Percentiles rank a stretch among this genome's conserved stretches.
These are phyloP conservation scores for Solanum rostratum DNA, from an alignment of 257 asterid species.

Conservation along the genomic window DNA sequence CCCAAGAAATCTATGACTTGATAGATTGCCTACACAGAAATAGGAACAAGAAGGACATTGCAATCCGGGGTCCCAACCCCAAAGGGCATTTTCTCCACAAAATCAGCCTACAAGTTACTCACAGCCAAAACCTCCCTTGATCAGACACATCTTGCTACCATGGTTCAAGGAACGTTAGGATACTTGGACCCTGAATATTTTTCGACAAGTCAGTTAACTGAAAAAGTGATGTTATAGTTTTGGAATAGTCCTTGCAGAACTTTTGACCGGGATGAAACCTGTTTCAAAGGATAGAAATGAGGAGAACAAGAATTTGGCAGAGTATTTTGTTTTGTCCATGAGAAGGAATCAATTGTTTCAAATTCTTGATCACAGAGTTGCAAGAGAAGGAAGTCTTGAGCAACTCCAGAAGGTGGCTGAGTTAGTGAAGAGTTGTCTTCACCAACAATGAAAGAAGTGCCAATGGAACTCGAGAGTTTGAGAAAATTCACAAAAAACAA, in stretches of 20 bases:
- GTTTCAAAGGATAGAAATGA: conserved; percentile 1
- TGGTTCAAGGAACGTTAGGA: too few species aligned
- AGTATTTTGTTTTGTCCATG: conserved; percentile 18
- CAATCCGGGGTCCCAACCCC: too few species aligned
- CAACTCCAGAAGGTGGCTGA: conserved; percentile 21
- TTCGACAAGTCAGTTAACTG: conserved; percentile 31
- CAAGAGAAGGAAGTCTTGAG: conserved; percentile 32
- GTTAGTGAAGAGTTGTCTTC: conserved; percentile 40
- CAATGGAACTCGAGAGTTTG: conserved; percentile 31
- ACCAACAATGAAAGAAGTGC: conserved; percentile 50
- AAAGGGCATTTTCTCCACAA: too few species aligned
- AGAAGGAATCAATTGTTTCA: conserved; percentile 18
- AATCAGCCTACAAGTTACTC: too few species aligned
- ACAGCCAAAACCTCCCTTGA: too few species aligned
- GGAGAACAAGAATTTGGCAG: conserved; percentile 22
- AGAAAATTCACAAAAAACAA: conserved; percentile 3
- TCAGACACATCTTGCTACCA: too few species aligned
- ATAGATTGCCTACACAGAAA: too few species aligned
- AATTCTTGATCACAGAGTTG: conserved; percentile 25
- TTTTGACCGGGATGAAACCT: conserved; percentile 41
- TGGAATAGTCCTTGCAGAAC: conserved; percentile 46
- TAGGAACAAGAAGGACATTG: too few species aligned
- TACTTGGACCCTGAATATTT: conserved; percentile 59
- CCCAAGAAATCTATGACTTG: too few species aligned
- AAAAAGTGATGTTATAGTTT: conserved; percentile 60